These are phyloP conservation scores for Zygosaccharomyces sapae DNA, from an alignment of 1,139 yeast genomes.

Conservation along the genomic window DNA sequence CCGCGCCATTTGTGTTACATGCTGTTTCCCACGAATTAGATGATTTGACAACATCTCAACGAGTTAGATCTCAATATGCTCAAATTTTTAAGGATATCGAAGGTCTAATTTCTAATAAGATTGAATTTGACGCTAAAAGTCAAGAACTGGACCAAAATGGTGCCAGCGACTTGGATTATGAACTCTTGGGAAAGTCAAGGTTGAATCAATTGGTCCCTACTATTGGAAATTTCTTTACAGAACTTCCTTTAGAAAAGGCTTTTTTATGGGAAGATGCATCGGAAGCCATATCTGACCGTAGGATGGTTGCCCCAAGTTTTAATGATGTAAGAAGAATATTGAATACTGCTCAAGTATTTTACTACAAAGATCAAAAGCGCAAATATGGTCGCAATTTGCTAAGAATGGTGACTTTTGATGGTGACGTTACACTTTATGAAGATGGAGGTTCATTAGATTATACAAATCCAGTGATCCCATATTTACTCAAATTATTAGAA, in stretches of 20 bases:
- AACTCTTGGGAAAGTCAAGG: constrained; percentile 45
- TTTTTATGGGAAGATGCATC: constrained; percentile 75
- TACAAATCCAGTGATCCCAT: constrained; percentile 58
- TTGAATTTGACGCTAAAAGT: constrained; percentile 31
- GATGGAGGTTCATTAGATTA: constrained; percentile 71
- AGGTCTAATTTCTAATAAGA: constrained; percentile 55
- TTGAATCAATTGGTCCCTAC: constrained; percentile 79
- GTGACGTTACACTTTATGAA: constrained; percentile 92
- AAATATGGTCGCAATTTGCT: constrained; percentile 35
- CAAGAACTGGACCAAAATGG: constrained; percentile 15
- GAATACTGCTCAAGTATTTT: constrained; percentile 83
- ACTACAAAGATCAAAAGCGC: constrained; percentile 43
- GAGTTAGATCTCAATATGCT: constrained; percentile 69
- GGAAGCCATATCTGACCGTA: constrained; percentile 72
- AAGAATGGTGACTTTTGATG: constrained; percentile 85
- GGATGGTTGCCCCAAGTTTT: constrained; percentile 91
- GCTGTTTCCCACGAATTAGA: constrained; percentile 52
- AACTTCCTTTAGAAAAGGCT: constrained; percentile 77
- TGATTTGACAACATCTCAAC: constrained; percentile 41
- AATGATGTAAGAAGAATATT: constrained; percentile 76
- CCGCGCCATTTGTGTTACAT: constrained; percentile 89
- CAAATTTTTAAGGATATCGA: constrained; percentile 86
- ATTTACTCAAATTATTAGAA: constrained; percentile 54
- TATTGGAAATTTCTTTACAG: constrained; percentile 79
- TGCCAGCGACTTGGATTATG: constrained; percentile 20